phyloP scores from a whole-genome alignment of 805 yeast genomes.

The Cyberlindnera misumaiensis region DNA sequence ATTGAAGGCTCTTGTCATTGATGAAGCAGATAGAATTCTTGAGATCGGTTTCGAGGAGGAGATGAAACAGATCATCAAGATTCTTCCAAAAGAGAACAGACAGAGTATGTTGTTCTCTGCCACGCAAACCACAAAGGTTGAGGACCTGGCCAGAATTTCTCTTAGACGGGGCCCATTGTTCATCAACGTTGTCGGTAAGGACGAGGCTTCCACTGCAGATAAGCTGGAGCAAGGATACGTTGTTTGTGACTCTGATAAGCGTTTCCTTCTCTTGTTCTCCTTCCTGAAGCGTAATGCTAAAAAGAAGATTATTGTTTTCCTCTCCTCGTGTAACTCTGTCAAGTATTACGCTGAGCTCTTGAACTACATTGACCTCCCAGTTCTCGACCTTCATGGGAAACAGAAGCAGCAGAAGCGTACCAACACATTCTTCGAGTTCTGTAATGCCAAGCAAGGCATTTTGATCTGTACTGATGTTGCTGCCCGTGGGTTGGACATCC shows the following conservation, averaged over 20 bases:
- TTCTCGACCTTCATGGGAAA: constrained; percentile 92
- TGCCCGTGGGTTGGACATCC: constrained; percentile 98
- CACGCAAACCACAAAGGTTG: constrained; percentile 97
- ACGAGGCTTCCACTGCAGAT: constrained; percentile 85
- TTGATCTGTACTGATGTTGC: constrained; percentile 97
- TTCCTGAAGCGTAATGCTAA: constrained; percentile 88
- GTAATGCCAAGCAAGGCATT: constrained; percentile 93
- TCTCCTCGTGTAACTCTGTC: constrained; percentile 95
- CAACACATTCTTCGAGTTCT: constrained; percentile 95
- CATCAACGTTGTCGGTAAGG: constrained; percentile 84
- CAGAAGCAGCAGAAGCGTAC: constrained; percentile 99
- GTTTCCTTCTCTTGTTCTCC: constrained; percentile 85
- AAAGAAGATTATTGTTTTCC: constrained; percentile 88
- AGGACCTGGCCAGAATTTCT: constrained; percentile 95
- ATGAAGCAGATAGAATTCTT: constrained; percentile 96
- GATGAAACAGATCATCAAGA: constrained; percentile 93
- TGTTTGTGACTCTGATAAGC: constrained; percentile 91
- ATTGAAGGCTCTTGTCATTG: constrained; percentile 87
- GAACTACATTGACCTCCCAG: constrained; percentile 95
- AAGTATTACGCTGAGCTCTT: constrained; percentile 92
- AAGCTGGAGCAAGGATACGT: constrained; percentile 98
- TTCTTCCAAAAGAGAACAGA: constrained; percentile 86
- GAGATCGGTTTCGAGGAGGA: constrained; percentile 99
- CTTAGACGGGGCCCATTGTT: constrained; percentile 88
- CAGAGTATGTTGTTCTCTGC: constrained; percentile 99